Conservation (phyloP, 192 early-diverging fungal species). For the Coemansia biformis region DNA sequence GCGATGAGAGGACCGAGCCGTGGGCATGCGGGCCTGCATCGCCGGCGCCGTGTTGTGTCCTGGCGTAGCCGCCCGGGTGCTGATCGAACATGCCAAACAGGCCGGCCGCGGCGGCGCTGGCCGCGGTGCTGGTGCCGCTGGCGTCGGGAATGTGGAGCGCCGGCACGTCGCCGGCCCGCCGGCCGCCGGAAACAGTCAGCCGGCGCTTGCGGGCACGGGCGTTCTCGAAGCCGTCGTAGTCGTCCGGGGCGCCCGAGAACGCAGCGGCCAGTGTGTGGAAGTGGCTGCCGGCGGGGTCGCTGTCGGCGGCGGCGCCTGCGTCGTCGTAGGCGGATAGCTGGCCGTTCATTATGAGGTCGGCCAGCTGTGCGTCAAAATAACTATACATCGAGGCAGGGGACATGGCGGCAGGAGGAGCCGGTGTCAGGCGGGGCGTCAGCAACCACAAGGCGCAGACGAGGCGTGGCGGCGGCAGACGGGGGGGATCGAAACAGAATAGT, state of each 20-base stretch:
- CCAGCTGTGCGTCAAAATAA: conserved; percentile 50
- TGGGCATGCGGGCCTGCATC: conserved; percentile 1
- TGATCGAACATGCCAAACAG: conserved; percentile 43
- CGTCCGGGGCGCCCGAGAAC: conserved; percentile 18
- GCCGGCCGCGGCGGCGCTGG: neutral
- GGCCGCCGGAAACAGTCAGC: conserved; percentile 39
- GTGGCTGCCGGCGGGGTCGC: conserved; percentile 21
- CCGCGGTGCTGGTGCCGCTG: conserved; percentile 4
- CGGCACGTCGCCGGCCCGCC: conserved; percentile 21
- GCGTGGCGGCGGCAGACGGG: neutral
- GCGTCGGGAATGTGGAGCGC: conserved; percentile 21
- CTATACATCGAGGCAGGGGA: conserved; percentile 44
- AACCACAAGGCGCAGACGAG: conserved; percentile 2
- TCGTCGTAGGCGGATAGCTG: conserved; percentile 42
- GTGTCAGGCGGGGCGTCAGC: conserved; percentile 1
- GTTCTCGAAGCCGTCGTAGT: conserved; percentile 47
- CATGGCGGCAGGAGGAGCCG: conserved; percentile 12
- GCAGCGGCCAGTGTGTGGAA: conserved; percentile 20
- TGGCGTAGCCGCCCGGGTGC: conserved; percentile 10
- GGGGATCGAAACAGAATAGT: conserved; percentile 2
- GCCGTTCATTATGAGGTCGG: conserved; percentile 50
- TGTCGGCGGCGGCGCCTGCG: conserved; percentile 18
- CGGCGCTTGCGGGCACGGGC: conserved; percentile 48
- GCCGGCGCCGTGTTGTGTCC: conserved; percentile 2
- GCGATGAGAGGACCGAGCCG: conserved; percentile 18